These are phyloP conservation scores for Cutaneotrichosporon spelunceum DNA, from an alignment of 1,284 basidiomycete genomes.

Conservation along the genomic window DNA sequence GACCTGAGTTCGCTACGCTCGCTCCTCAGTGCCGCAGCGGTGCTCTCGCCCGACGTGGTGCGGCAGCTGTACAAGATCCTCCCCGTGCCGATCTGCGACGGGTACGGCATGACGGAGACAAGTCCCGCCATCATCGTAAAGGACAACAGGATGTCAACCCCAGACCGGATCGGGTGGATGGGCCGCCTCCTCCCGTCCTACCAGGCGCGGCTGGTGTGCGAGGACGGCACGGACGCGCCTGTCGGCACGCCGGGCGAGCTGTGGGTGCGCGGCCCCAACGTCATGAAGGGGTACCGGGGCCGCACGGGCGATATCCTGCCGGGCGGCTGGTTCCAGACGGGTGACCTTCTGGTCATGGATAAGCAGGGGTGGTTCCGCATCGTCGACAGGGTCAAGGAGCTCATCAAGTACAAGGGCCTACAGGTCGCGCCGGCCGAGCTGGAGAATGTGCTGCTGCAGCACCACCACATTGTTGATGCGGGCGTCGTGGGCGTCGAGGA, in stretches of 20 bases:
- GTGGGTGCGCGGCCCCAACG: constrained; percentile 69
- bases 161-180: constrained; percentile 40
- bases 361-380: constrained; percentile 58
- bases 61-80: constrained; percentile 20
- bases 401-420: constrained; percentile 68
- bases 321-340: constrained; percentile 73
- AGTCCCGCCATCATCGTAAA: constrained; percentile 42
- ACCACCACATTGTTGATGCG: constrained; percentile 65
- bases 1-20: constrained; percentile 63
- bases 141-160: constrained; percentile 20
- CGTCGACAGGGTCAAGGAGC: constrained; percentile 62
- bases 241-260: constrained; percentile 68
- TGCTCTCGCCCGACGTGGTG: constrained; percentile 57
- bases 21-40: constrained; percentile 76
- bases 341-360: constrained; percentile 66
- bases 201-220: constrained; percentile 65
- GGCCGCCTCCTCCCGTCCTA: constrained; percentile 74
- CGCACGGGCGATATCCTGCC: constrained; percentile 20
- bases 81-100: constrained; percentile 38
- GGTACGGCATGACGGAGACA: constrained; percentile 54
- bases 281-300: constrained; percentile 43
- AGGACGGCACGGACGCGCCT: constrained; percentile 50
- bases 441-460: constrained; percentile 67
- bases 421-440: constrained; percentile 80
- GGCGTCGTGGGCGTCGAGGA: constrained; percentile 68